Base-by-base conservation (phyloP, 805 yeast species). In the Pachysolen tannophilus region DNA sequence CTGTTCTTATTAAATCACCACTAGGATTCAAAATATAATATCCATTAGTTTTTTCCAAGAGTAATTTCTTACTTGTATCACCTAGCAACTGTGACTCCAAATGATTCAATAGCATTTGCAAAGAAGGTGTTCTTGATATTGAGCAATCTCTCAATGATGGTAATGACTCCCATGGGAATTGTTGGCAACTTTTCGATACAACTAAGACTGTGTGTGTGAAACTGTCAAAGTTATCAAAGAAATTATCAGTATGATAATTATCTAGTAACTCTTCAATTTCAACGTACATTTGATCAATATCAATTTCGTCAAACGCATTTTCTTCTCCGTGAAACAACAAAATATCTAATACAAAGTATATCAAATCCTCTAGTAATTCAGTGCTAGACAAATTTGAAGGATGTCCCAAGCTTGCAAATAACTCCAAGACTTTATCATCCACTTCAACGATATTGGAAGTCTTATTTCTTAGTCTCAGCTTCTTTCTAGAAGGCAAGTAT, bases 101-200 rank as follows among this genome's bases (percentile, higher is more conserved):
- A 32, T 68, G 39, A 2, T 66, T 56, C 2, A 55, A 30, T 11
- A 85, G 54, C 30, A 67, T 46, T 1, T 54, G 48, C 10, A 77
- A 37, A 0, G 94, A 81, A 0, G 96, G 94, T 55, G 87, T 69
- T 43, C 97, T 62, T 0, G 94, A 72, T 0, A 82, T 69, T 0
- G 94, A 76, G 31, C 56, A 60, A 0, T 51, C 49, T 33, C 72
- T 55, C 37, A 88, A 52, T 29, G 68, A 65, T 0, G 76, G 68
- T 21, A 88, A 50, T 1, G 86, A 78, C 49, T 92, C 99, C 97
- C 97, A 92, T 0, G 98, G 98, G 21, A 92, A 63, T 14, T 55
- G 51, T n/a, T 72, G 71, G 43, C 94, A 78, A 6, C 60, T 57
- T 33, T 77, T 67, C 18, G 88, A 79, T 3, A 85, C 72, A 3